Conservation (phyloP, 2,329 filamentous ascomycete genomes). For the Shiraia bambusicola region DNA sequence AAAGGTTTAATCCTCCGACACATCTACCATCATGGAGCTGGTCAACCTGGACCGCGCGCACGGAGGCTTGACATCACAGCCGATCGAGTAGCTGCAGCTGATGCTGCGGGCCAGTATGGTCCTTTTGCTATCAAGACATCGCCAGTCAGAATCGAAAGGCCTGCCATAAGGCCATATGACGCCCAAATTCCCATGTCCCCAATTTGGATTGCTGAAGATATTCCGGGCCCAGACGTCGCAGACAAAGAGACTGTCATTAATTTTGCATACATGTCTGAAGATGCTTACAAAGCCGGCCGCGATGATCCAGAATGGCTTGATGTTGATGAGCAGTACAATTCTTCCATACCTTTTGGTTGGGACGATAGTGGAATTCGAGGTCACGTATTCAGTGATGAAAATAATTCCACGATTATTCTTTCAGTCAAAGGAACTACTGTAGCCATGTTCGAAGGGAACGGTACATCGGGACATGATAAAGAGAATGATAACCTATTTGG, state of each 20-base stretch:
- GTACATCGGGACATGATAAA: constrained; percentile 39
- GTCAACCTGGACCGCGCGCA: constrained; percentile 35
- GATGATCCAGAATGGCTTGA: constrained; percentile 41
- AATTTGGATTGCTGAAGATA: constrained; percentile 32
- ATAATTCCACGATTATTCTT: constrained; percentile 37
- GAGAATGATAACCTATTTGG: constrained; percentile 43
- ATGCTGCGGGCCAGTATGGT: constrained; percentile 26
- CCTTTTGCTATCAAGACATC: constrained; percentile 35
- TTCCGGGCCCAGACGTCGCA: constrained; percentile 33
- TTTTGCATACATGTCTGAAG: constrained; percentile 41
- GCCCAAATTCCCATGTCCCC: constrained; percentile 32
- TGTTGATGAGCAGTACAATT: constrained; percentile 34
- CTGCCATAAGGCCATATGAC: constrained; percentile 19
- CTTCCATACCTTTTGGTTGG: constrained; percentile 40
- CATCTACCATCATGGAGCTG: constrained; percentile 39
- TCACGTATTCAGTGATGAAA: constrained; percentile 39
- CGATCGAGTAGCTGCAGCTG: constrained; percentile 24
- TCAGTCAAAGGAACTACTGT: constrained; percentile 40
- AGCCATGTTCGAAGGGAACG: constrained; percentile 41
- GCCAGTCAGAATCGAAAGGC: constrained; percentile 33
- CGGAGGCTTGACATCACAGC: constrained; percentile 35
- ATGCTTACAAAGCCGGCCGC: constrained; percentile 38
- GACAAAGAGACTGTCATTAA: constrained; percentile 39
- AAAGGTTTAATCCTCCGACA: constrained; percentile 32
- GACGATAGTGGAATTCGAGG: constrained; percentile 41